These are phyloP conservation scores for Trichoderma atroviride DNA, from an alignment of 2,329 filamentous ascomycete genomes.

Conservation along the genomic window DNA sequence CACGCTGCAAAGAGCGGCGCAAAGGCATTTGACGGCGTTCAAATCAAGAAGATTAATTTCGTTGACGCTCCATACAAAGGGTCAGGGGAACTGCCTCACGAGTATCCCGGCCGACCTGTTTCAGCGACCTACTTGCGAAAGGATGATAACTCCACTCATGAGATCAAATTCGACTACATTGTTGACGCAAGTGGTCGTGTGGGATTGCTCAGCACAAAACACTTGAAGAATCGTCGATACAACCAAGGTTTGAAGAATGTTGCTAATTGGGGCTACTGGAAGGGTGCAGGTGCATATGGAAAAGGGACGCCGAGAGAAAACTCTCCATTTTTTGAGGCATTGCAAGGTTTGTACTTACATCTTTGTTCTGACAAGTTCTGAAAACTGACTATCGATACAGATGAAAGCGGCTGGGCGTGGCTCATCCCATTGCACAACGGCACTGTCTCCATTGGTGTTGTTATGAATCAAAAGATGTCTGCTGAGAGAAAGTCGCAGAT, in stretches of 20 bases:
- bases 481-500: conserved; percentile 36
- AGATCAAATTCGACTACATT: conserved; percentile 50
- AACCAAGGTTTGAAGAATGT: conserved; percentile 53
- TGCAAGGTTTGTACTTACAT: conserved; percentile 34
- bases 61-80: background rate
- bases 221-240: conserved; percentile 50
- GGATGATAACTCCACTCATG: conserved; percentile 39
- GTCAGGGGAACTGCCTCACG: background rate
- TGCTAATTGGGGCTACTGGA: conserved; percentile 53
- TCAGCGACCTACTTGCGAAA: conserved; percentile 40
- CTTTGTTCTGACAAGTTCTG: background rate
- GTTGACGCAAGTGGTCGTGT: conserved; percentile 51
- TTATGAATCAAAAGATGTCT: conserved; percentile 43
- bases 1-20: conserved; percentile 46
- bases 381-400: conserved; percentile 29
- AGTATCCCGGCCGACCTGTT: conserved; percentile 35
- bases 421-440: conserved; percentile 52
- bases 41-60: conserved; percentile 32
- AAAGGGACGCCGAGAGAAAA: conserved; percentile 40
- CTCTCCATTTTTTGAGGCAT: conserved; percentile 48
- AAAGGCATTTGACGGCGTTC: conserved; percentile 44
- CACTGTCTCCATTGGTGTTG: conserved; percentile 46
- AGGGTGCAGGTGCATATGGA: conserved; percentile 38
- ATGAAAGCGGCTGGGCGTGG: conserved; percentile 54
- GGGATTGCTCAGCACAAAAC: conserved; percentile 51